These are phyloP conservation scores for Fusarium illudens DNA, from an alignment of 2,329 filamentous ascomycete species.

Conservation along the genomic window DNA sequence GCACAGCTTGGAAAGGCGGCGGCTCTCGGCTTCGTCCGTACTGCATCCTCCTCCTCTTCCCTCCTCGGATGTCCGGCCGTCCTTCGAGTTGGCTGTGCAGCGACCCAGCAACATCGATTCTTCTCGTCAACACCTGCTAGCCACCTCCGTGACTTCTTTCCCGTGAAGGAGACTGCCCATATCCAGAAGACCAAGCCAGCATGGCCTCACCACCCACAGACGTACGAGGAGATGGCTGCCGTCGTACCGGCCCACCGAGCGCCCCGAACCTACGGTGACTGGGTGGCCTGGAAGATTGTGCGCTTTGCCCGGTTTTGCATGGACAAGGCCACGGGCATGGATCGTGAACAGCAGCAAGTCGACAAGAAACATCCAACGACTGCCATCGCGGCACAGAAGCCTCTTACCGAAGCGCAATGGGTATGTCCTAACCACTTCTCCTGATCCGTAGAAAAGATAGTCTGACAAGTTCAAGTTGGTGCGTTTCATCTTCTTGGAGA, in stretches of 20 bases:
- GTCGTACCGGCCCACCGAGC: conserved; percentile 81
- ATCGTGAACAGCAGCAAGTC: conserved; percentile 78
- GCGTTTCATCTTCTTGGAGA: conserved; percentile 92
- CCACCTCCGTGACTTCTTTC: conserved; percentile 69
- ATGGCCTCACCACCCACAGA: conserved; percentile 79
- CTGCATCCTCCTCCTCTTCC: conserved; percentile 25
- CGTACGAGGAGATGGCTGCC: conserved; percentile 77
- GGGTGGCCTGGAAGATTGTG: conserved; percentile 79
- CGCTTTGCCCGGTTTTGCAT: conserved; percentile 80
- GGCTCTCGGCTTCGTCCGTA: conserved; percentile 32
- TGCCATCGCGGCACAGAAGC: conserved; percentile 60
- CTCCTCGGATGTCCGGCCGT: conserved; percentile 13
- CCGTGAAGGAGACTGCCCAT: conserved; percentile 65
- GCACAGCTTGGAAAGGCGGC: conserved; percentile 39
- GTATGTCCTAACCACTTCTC: conserved; percentile 44
- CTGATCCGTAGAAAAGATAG: not conserved
- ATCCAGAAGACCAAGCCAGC: conserved; percentile 71
- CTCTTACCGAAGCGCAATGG: conserved; percentile 88
- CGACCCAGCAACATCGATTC: conserved; percentile 31
- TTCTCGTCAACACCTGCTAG: conserved; percentile 61
- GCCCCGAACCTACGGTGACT: conserved; percentile 77
- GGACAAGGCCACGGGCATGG: conserved; percentile 79
- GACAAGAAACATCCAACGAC: conserved; percentile 66
- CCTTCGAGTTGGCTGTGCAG: conserved; percentile 23
- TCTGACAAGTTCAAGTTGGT: conserved; percentile 61